These are phyloP conservation scores for Brassica incana DNA, from an alignment of 345 rosid genomes.

Conservation along the genomic window DNA sequence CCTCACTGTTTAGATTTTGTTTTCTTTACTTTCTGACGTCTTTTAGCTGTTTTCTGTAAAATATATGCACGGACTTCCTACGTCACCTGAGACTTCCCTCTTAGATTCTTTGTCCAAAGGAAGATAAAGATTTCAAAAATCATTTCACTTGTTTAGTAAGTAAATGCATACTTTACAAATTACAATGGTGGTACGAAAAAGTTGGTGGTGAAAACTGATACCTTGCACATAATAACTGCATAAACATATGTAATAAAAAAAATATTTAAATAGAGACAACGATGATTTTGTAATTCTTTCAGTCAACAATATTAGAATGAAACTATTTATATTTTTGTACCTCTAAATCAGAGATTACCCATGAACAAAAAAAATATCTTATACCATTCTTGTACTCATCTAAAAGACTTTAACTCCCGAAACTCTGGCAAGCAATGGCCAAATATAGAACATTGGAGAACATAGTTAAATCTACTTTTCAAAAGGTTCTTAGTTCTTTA, in stretches of 20 bases:
- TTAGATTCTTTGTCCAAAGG: slow-evolving; percentile 21
- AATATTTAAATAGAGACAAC: too few species aligned
- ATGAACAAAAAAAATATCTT: not conserved
- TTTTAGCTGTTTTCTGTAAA: not conserved
- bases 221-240: not conserved
- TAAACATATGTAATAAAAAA: too few species aligned
- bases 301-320: not conserved
- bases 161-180: not conserved
- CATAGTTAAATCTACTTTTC: not conserved
- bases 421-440: slow-evolving; percentile 20
- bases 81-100: not conserved
- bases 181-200: not conserved
- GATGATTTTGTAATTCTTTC: too few species aligned
- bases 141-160: not conserved
- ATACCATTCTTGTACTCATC: slow-evolving; percentile 17
- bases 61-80: not conserved
- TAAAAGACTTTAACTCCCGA: slow-evolving; percentile 20
- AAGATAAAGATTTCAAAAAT: not conserved
- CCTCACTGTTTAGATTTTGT: not conserved
- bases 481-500: not conserved
- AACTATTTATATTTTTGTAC: not conserved
- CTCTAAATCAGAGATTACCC: not conserved
- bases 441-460: slow-evolving; percentile 27
- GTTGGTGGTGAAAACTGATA: not conserved
- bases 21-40: not conserved